Base-by-base conservation (phyloP, 441 rosid species). In the Brassica hybrid region DNA sequence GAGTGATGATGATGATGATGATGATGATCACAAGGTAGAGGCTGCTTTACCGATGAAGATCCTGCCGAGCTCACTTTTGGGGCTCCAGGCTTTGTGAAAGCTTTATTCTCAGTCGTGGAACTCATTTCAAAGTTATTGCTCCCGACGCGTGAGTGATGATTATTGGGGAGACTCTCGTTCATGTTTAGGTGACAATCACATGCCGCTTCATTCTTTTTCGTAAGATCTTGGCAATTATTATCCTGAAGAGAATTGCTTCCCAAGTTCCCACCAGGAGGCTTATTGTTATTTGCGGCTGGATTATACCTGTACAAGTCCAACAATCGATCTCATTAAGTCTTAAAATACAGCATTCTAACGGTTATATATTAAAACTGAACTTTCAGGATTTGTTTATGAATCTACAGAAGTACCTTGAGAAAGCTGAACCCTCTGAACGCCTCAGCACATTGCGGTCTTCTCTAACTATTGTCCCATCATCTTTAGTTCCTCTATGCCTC, bases 381-480 rank as follows among this genome's bases (percentile, higher is more conserved):
- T 32, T 64, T 25, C 2, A 54, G 9, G 57, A 18, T 54, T 17
- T 9, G 36, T 19, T 32, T 34, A 34, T 54, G 73, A 17, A 41
- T 65, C n/a, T 64, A 56, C 50, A 74, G 16, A 65, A 41, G 54
- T 61, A 92, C 97, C 87, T 92, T 74, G 96, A 89, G 86, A 92
- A 90, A 69, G 96, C 94, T 70, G 96, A 92, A 19, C 81, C 80
- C 79, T 84, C 90, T 70, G 96, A 90, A 82, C 87, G 97, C 65
- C 93, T 86, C 76, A 92, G 79, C 67, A 86, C 84, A 76, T 86
- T 92, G 52, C 83, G 88, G 56, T 87, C 94, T 71, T 87, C 88
- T 30, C 80, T 81, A 68, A 84, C 85, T 78, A 78, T 32, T 73
- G 72, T 64, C 16, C 75, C 83, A 48, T 70, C 79, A 59, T 75